Conservation (phyloP, 176 grass and related monocot genomes). For the Cenchrus americanus region DNA sequence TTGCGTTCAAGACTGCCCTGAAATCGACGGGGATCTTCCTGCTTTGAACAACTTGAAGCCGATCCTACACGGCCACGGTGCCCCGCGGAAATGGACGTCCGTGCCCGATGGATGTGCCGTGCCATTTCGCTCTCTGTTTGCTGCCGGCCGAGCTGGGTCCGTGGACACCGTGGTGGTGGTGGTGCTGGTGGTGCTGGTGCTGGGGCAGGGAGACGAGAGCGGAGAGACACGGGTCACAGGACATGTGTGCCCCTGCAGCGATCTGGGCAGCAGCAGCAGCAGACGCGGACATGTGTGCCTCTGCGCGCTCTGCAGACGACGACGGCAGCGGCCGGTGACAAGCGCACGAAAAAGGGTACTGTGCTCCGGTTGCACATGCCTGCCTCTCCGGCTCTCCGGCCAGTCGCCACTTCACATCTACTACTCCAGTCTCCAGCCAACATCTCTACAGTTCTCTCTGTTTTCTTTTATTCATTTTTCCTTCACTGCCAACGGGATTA, state of each 20-base stretch:
- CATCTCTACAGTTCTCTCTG: too few relatives aligned
- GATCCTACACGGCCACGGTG: too few relatives aligned
- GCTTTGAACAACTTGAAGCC: too few relatives aligned
- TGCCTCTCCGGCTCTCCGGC: too few relatives aligned
- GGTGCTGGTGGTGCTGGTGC: not conserved
- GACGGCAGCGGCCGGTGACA: not conserved
- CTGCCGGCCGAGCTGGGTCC: slow-evolving; percentile 8
- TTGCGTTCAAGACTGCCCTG: not conserved
- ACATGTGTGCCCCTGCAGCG: slow-evolving; percentile 27
- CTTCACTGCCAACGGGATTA: too few relatives aligned
- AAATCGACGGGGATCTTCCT: not conserved
- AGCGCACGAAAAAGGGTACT: slow-evolving; percentile 16
- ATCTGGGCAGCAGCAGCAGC: not conserved
- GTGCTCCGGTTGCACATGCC: not conserved
- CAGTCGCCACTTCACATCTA: not conserved
- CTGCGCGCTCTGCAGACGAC: not conserved
- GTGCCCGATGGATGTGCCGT: not conserved
- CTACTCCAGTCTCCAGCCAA: too few relatives aligned
- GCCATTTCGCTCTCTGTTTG: not conserved
- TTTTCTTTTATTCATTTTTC: not conserved
- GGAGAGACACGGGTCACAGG: slow-evolving; percentile 4
- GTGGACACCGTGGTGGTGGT: not conserved
- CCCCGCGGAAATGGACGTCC: not conserved
- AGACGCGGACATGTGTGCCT: not conserved
- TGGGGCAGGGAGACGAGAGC: not conserved